Evolutionary conservation across 768 basidiomycete genomes (phyloP), one percentile per base, ranked within the genome.

Genomic region (Leucocoprinus sp.): DNA sequence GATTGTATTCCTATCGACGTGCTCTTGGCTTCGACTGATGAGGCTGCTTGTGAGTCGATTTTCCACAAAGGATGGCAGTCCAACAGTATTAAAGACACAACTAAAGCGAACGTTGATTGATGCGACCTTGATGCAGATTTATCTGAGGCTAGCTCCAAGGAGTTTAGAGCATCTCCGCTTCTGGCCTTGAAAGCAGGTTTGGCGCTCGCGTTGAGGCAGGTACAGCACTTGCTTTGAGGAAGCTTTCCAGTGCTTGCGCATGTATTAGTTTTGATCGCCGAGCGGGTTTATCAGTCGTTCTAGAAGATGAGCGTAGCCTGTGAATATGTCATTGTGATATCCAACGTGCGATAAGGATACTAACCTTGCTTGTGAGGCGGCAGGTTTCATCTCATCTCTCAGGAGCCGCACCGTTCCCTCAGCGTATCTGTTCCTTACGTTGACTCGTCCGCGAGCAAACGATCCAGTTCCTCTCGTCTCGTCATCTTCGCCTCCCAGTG

Each of bases 291-390:
- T 57, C 59, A 26, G 62, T 57, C 8, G 62, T 64, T 52, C 65
- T 70, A 38, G 72, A 70, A 0, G 67, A 56, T n/a, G n/a, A 69
- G 63, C 51, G 67, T 74, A n/a, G 69, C 59, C 73, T 75, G 37
- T 28, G 28, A 43, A 12, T 36, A 15, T 29, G 26, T 35, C 7
- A 26, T 18, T 8, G 12, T 3, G 17, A 36, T 19, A 24, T 26
- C 17, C 24, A n/a, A 24, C 14, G 28, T 5, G 18, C 42, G 19
- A 26, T 27, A 27, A 38, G 36, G 36, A 23, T 18, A 56, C 49
- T 31, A 37, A 79, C 84, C 72, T 79, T 84, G 66, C 85, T 85
- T 5, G 78, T 65, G 0, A 81, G 67, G n/a, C n/a, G n/a, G n/a
- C n/a, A n/a, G 27, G 82, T 82, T 42, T 66, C 65, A 12, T 57